Conservation (phyloP, 371 early-diverging fungal genomes). For the Mortierella sp. region DNA sequence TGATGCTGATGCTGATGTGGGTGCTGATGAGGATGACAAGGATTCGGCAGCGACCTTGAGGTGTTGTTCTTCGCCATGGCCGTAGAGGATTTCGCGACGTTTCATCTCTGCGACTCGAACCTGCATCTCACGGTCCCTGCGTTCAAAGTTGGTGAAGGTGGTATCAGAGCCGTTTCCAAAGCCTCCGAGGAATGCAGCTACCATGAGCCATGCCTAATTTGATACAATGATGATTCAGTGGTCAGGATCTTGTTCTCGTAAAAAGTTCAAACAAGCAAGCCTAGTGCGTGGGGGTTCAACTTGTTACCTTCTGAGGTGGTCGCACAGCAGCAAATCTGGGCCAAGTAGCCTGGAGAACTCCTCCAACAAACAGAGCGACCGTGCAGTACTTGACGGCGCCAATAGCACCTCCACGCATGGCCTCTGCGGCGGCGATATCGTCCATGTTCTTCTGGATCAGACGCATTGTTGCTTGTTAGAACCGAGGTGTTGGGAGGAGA, state of each 20-base stretch:
- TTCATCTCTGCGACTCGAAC: constrained; percentile 36
- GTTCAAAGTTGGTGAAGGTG: constrained; percentile 51
- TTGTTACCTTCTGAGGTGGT: constrained; percentile 48
- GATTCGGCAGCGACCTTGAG: constrained; percentile 8
- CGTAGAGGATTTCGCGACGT: constrained; percentile 43
- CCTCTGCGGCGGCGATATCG: constrained; percentile 42
- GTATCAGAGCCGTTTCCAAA: constrained; percentile 51
- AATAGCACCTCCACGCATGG: constrained; percentile 49
- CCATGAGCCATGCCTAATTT: constrained; percentile 45
- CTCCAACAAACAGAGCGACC: constrained; percentile 46
- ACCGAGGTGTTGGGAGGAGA: background rate
- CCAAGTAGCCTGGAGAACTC: constrained; percentile 29
- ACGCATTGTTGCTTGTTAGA: constrained; percentile 32
- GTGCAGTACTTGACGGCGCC: constrained; percentile 47
- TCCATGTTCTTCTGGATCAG: constrained; percentile 39
- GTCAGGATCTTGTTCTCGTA: no score
- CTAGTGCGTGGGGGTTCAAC: no score
- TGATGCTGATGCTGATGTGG: constrained; percentile 9
- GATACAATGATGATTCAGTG: background rate
- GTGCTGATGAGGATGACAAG: constrained; percentile 9
- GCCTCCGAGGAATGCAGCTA: constrained; percentile 44
- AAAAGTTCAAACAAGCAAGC: no score
- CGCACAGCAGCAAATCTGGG: constrained; percentile 36
- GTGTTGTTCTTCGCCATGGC: constrained; percentile 17
- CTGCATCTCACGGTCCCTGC: constrained; percentile 46